A percentile compares a stretch with the other conserved stretches of the same genome.
Conservation (phyloP, 306 rosid genomes). For the Malus domestica region ASM211411v1 NC_041797.1:1848001-1848500, state of each 20-base stretch:
- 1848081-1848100: too few species aligned
- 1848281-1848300: background rate
- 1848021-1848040: too few species aligned
- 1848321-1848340: too few species aligned
- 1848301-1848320: background rate
- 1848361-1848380: background rate
- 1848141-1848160: too few species aligned
- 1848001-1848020: too few species aligned
- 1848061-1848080: rapidly evolving
- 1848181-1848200: too few species aligned
- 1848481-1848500: background rate
- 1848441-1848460: background rate
- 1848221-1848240: too few species aligned
- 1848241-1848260: background rate
- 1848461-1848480: background rate
- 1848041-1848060: too few species aligned
- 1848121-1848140: too few species aligned
- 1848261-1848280: background rate
- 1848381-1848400: background rate
- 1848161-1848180: too few species aligned
- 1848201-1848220: too few species aligned
- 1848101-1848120: too few species aligned
- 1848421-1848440: background rate
- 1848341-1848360: background rate
- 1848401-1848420: background rate